Evolutionary conservation across 1,284 basidiomycete species (phyloP).

Genomic region (Inonotus hispidus): DNA sequence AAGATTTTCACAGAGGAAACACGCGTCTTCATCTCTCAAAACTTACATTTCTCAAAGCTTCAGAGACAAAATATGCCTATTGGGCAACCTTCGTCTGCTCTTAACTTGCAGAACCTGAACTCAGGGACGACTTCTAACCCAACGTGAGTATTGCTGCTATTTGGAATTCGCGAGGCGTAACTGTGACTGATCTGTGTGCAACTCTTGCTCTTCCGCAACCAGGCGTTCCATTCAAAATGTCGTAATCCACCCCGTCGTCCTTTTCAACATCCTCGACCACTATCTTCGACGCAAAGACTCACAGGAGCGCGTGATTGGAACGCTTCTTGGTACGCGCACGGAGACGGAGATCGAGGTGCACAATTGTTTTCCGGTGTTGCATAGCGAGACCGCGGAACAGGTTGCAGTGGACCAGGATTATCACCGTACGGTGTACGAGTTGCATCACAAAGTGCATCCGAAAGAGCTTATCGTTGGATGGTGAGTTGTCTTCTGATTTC

Average conservation of each 20-base stretch:
- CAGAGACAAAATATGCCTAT: slow-evolving; percentile 61
- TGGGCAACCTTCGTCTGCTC: slow-evolving; percentile 59
- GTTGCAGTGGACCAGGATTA: slow-evolving; percentile 96
- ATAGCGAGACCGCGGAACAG: slow-evolving; percentile 88
- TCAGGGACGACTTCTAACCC: slow-evolving; percentile 30
- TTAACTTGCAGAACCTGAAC: slow-evolving; percentile 50
- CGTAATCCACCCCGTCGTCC: slow-evolving; percentile 86
- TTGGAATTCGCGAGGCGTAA: neutral
- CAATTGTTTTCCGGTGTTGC: slow-evolving; percentile 83
- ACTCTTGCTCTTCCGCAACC: slow-evolving; percentile 4
- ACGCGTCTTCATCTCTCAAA: slow-evolving; percentile 21
- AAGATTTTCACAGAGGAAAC: slow-evolving; percentile 30
- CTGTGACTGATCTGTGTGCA: too few species aligned
- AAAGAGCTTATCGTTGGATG: slow-evolving; percentile 89
- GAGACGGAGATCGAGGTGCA: slow-evolving; percentile 71
- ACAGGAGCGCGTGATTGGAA: slow-evolving; percentile 93
- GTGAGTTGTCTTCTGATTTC: slow-evolving; percentile 40
- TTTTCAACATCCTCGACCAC: slow-evolving; percentile 97
- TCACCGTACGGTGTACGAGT: slow-evolving; percentile 89
- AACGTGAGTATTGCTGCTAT: slow-evolving; percentile 25
- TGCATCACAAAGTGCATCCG: slow-evolving; percentile 80
- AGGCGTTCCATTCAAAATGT: slow-evolving; percentile 71
- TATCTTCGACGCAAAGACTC: slow-evolving; percentile 83
- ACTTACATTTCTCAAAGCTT: neutral
- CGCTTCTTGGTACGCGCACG: slow-evolving; percentile 83